Conservation (phyloP, 208 protist genomes). For the Wallacemonas collosoma region DNA sequence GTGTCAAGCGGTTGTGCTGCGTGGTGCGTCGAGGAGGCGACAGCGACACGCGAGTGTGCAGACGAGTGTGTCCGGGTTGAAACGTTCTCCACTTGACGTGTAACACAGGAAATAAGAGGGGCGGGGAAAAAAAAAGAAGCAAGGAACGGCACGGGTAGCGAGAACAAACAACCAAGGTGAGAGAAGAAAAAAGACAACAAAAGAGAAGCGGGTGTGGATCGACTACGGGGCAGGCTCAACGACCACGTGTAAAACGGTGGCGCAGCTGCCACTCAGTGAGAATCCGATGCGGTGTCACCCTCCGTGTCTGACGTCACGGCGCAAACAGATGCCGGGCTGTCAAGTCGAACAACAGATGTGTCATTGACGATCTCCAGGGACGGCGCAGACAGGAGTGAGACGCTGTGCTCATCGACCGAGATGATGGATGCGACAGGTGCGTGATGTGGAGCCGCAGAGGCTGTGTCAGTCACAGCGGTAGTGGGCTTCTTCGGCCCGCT, state of each 20-base stretch:
- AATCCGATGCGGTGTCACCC: neutral
- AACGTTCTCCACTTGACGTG: too few species aligned
- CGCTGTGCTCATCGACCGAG: neutral
- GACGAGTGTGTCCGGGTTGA: too few species aligned
- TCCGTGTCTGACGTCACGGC: neutral
- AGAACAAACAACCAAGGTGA: too few species aligned
- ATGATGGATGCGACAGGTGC: neutral
- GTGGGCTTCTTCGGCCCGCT: neutral
- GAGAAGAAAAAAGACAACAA: slow-evolving; percentile 16
- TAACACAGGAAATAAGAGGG: too few species aligned
- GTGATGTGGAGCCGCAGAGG: neutral
- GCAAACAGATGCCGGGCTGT: slow-evolving; percentile 3
- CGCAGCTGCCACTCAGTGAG: too few species aligned
- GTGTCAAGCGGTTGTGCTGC: too few species aligned
- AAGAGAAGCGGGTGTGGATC: neutral
- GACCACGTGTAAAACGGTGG: too few species aligned
- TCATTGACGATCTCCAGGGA: slow-evolving; percentile 4
- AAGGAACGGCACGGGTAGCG: too few species aligned
- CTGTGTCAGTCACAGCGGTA: neutral
- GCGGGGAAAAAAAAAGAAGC: too few species aligned
- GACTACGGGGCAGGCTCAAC: too few species aligned
- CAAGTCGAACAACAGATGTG: neutral
- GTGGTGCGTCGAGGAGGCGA: too few species aligned
- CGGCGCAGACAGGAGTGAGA: neutral
- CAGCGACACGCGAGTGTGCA: too few species aligned